Percentiles rank a stretch among this genome's conserved stretches.
phyloP scores from a whole-genome alignment of 1,284 basidiomycete genomes.

The Phlebopus sp. region DNA sequence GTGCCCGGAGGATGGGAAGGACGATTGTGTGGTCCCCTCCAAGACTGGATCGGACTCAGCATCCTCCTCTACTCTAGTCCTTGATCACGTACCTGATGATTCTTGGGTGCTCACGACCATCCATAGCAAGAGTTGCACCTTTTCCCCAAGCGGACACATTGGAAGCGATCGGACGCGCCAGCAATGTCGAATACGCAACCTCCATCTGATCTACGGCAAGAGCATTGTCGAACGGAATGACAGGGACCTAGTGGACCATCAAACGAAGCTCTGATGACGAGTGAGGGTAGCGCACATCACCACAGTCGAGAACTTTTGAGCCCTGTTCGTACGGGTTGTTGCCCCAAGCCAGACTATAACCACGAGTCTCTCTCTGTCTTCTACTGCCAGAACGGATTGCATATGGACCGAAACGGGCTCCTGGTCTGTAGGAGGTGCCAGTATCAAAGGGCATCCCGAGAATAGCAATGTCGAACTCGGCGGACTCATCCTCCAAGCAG shows the following conservation, averaged over 20 bases:
- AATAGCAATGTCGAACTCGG: constrained; percentile 68
- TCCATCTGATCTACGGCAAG: constrained; percentile 78
- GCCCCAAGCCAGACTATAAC: constrained; percentile 69
- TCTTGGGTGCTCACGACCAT: constrained; percentile 59
- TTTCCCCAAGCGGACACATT: constrained; percentile 24
- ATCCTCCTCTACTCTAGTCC: not conserved
- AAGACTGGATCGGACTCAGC: constrained; percentile 39
- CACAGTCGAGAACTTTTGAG: constrained; percentile 72
- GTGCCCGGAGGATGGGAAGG: constrained; percentile 67
- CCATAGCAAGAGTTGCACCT: constrained; percentile 42
- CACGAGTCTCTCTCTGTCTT: constrained; percentile 52
- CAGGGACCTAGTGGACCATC: constrained; percentile 54
- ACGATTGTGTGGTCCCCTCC: constrained; percentile 78
- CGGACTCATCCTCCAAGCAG: constrained; percentile 60
- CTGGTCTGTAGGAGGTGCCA: constrained; percentile 64
- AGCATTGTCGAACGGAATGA: constrained; percentile 70
- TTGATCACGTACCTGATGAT: constrained; percentile 52
- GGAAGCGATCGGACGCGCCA: constrained; percentile 50
- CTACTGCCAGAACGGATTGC: constrained; percentile 78
- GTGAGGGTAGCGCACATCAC: constrained; percentile 51
- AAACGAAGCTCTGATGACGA: not conserved
- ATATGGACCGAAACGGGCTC: constrained; percentile 79
- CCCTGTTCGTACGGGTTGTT: constrained; percentile 61
- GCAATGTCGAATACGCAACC: constrained; percentile 68
- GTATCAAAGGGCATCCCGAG: constrained; percentile 84